Conservation (phyloP, 164 flowering plant species). For the Aristolochia fimbriata region DNA sequence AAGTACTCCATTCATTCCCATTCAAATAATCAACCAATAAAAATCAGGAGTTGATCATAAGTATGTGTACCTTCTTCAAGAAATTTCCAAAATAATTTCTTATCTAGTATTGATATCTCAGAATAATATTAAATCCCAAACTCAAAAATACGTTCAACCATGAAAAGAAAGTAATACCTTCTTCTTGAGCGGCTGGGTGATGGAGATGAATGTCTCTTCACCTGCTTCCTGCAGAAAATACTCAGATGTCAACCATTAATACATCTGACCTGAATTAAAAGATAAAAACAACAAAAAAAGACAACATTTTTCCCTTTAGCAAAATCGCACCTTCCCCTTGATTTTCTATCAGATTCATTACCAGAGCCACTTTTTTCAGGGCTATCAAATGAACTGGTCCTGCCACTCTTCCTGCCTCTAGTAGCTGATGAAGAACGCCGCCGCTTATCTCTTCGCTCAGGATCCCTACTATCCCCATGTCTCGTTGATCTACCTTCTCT, state of each 20-base stretch:
- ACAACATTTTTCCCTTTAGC: not conserved
- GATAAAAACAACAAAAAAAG: not conserved
- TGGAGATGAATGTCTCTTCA: conserved; percentile 44
- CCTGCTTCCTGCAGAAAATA: conserved; percentile 40
- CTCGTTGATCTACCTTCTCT: conserved; percentile 43
- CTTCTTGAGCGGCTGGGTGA: conserved; percentile 56
- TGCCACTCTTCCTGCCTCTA: conserved; percentile 43
- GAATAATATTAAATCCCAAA: too few relatives aligned
- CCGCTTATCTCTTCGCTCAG: conserved; percentile 47
- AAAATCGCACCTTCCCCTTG: conserved; percentile 41
- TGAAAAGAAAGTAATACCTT: conserved; percentile 34
- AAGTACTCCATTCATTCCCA: too few relatives aligned
- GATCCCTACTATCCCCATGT: conserved; percentile 31
- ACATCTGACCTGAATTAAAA: conserved; percentile 11
- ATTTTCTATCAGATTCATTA: conserved; percentile 56
- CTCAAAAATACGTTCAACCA: too few relatives aligned
- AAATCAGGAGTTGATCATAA: too few relatives aligned
- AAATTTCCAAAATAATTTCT: too few relatives aligned
- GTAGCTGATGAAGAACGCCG: conserved; percentile 50
- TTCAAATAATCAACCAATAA: too few relatives aligned
- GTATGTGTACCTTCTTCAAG: too few relatives aligned
- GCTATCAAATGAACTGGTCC: conserved; percentile 29
- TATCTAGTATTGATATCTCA: too few relatives aligned
- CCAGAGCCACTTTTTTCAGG: conserved; percentile 33
- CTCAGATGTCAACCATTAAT: not conserved